Base-by-base conservation (phyloP, 345 rosid genomes). In the Sonneratia alba region DNA sequence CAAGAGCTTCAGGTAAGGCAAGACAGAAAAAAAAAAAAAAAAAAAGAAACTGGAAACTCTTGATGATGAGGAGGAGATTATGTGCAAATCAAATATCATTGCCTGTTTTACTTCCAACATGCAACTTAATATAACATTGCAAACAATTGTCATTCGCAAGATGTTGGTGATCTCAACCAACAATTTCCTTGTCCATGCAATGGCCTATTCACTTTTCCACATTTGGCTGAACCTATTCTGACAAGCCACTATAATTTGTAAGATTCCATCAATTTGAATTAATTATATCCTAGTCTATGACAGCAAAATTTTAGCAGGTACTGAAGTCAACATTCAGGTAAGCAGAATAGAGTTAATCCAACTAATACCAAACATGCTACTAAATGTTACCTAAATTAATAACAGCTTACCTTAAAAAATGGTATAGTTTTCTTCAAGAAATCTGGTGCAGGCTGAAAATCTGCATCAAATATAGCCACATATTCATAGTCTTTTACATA, bases 381-480 rank as follows among this genome's bases (percentile, higher is more conserved):
- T 12, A 1, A 27, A 24, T 48, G 16, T 47, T 13, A 69, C 37
- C 37, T 21, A 69, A 49, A 47, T 1, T 62, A 61, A 62, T 34
- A 22, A n/a, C 2, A 15, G 72, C 40, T 75, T 76, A 92, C 97
- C 93, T 88, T 85, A 79, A 92, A 92, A 79, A 87, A 78, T 45
- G 93, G 96, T 77, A 89, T 53, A 12, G 97, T 92, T 74, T 86
- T 89, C 88, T 89, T 92, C 84, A 92, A 78, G 80, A 89, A 92
- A 82, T 92, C 96, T 32, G 93, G 85, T 49, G 80, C 85, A 19
- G 97, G 97, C 85, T 89, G 97, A 80, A 92, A 92, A 86, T 91
- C 97, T 11, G 97, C 91, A 69, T 91, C 97, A 77, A 91, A 91
- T 73, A 91, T 91, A 10, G 97, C 86, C 70, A 92, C 97, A 77